Base-by-base conservation (phyloP, 768 basidiomycete species). In the Hericium coralloides region DNA sequence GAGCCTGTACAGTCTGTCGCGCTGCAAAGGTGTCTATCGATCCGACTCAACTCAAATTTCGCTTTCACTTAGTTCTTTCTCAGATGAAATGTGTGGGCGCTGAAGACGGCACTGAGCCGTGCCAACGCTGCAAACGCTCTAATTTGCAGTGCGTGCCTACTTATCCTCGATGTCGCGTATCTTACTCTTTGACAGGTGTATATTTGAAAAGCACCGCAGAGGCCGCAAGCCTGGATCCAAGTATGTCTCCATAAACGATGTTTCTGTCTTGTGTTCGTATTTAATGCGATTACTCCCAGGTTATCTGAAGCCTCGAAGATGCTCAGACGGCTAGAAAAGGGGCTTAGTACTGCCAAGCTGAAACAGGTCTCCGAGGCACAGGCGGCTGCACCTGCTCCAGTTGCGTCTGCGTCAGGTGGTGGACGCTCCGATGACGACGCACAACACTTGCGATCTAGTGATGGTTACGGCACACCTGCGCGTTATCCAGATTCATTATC, bases 61-160 rank as follows among this genome's bases (percentile, higher is more conserved):
- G 53, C 50, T 41, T 50, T 56, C 48, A 47, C 56, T 56, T 48
- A 56, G 26, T 55, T 39, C 31, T 20, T 54, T 23, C 55, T 47
- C 63, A 92, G 90, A 93, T 93, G 90, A 91, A 92, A 70, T 93
- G 90, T 65, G 89, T 92, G 58, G 90, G 89, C 48, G 87, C 91
- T 52, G 90, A 93, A 68, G 89, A 92, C 65, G 89, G 89, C 58
- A 77, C 82, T 59, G 84, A 83, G 64, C 82, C 80, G 31, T 93
- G 90, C 68, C 89, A 92, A 68, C 85, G 90, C 52, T 93, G 90
- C 73, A 85, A 82, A 67, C 85, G 90, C 58, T 83, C 87, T 37
- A 85, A 85, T 61, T 81, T 83, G 87, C 68, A 59, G 82, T 76
- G 53, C 41, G 49, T 55, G 31, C 31, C 10, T 59, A 6, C 37